Conservation (phyloP, 768 basidiomycete genomes). For the Pulveroboletus sp. region DNA sequence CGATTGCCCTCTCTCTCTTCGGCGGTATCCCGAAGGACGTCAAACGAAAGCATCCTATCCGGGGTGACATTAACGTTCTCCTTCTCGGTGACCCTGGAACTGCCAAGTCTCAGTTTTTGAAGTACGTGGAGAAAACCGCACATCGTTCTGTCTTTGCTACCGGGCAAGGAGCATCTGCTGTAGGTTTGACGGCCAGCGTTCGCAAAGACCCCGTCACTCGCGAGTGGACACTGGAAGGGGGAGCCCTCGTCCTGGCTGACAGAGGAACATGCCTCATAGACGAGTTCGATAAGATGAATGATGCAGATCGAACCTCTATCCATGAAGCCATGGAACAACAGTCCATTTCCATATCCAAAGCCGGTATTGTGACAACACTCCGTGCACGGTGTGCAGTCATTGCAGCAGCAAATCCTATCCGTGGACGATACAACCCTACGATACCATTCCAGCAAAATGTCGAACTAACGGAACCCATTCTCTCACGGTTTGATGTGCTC, state of each 20-base stretch:
- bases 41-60: slow-evolving; percentile 91
- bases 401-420: slow-evolving; percentile 95
- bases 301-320: slow-evolving; percentile 94
- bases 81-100: slow-evolving; percentile 97
- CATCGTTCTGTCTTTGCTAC: slow-evolving; percentile 97
- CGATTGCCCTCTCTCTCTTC: slow-evolving; percentile 90
- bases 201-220: slow-evolving; percentile 95
- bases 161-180: slow-evolving; percentile 96
- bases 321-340: slow-evolving; percentile 99
- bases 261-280: slow-evolving; percentile 98
- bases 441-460: slow-evolving; percentile 99
- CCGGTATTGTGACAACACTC: slow-evolving; percentile 96
- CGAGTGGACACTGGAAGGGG: slow-evolving; percentile 99
- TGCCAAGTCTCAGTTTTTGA: slow-evolving; percentile 97
- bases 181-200: slow-evolving; percentile 98
- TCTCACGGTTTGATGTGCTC: slow-evolving; percentile 96
- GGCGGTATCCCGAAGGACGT: slow-evolving; percentile 94
- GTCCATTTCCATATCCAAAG: slow-evolving; percentile 97
- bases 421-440: slow-evolving; percentile 96
- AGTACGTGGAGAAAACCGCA: slow-evolving; percentile 98
- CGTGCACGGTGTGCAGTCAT: slow-evolving; percentile 98
- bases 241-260: slow-evolving; percentile 96
- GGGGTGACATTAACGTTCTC: slow-evolving; percentile 97
- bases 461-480: slow-evolving; percentile 94
- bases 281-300: slow-evolving; percentile 99